Evolutionary conservation across 192 early-diverging fungal species (phyloP).

Genomic region (Mortierella antarctica): DNA sequence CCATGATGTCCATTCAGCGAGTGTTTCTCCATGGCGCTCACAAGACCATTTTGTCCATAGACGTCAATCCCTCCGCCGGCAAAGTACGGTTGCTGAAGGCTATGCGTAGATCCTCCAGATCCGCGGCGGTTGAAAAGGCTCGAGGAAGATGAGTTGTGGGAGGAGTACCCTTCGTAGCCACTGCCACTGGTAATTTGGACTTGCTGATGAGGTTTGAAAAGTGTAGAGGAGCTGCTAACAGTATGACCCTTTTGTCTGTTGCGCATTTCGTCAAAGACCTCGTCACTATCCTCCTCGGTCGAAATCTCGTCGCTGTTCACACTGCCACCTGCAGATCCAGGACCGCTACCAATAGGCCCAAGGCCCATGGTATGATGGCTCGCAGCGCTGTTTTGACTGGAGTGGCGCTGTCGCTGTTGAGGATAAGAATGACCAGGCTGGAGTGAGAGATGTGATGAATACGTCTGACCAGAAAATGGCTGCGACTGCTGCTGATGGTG

Average conservation of each 20-base stretch:
- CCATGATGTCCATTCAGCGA: neutral
- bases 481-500: conserved; percentile 17
- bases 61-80: conserved; percentile 13
- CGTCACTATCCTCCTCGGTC: conserved; percentile 52
- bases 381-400: conserved; percentile 50
- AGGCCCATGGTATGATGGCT: conserved; percentile 51
- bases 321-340: conserved; percentile 45
- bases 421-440: conserved; percentile 22
- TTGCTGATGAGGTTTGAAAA: conserved; percentile 21
- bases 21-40: conserved; percentile 23
- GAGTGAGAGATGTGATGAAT: conserved; percentile 25
- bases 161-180: conserved; percentile 34
- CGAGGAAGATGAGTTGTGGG: conserved; percentile 33
- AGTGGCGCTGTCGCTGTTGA: conserved; percentile 48
- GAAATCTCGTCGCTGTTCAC: conserved; percentile 49
- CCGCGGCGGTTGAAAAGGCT: conserved; percentile 36
- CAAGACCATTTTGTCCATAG: conserved; percentile 17
- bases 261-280: conserved; percentile 51
- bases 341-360: conserved; percentile 43
- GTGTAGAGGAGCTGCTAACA: neutral
- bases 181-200: neutral
- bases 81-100: conserved; percentile 21
- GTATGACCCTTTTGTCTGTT: conserved; percentile 37
- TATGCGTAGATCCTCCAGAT: conserved; percentile 37
- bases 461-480: conserved; percentile 17